Percentiles rank a stretch among this genome's conserved stretches.
Conservation (phyloP, 805 yeast genomes). For the Saccharomyces mikatae region DNA sequence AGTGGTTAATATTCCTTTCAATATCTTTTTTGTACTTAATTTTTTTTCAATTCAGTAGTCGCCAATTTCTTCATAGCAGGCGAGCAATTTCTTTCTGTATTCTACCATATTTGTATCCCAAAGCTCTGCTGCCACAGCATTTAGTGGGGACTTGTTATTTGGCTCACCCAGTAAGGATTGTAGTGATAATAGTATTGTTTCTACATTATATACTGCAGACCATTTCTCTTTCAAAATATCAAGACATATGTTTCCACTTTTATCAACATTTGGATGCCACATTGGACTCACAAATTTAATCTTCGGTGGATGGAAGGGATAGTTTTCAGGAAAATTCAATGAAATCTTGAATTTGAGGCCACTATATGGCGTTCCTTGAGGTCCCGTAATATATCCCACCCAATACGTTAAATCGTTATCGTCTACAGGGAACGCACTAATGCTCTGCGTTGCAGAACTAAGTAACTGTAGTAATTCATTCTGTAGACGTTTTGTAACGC, state of each 20-base stretch:
- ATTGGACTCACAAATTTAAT: constrained; percentile 50
- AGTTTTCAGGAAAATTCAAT: constrained; percentile 44
- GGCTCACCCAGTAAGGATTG: constrained; percentile 59
- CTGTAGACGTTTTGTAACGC: constrained; percentile 44
- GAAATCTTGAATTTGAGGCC: constrained; percentile 44
- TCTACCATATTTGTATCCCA: constrained; percentile 41
- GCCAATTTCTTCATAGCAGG: constrained; percentile 14
- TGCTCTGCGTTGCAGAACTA: constrained; percentile 43
- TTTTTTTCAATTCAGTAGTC: not conserved
- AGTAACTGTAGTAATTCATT: constrained; percentile 46
- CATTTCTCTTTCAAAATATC: constrained; percentile 58
- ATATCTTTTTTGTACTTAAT: too few species aligned
- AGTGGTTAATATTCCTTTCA: too few species aligned
- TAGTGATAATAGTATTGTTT: constrained; percentile 49
- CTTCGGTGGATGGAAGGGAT: constrained; percentile 52
- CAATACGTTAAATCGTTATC: constrained; percentile 47
- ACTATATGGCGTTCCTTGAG: constrained; percentile 48
- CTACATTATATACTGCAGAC: constrained; percentile 57
- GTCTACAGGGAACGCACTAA: constrained; percentile 46
- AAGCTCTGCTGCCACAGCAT: constrained; percentile 49
- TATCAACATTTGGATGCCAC: constrained; percentile 61
- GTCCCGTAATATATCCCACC: constrained; percentile 55
- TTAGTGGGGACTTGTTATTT: constrained; percentile 47
- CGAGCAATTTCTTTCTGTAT: constrained; percentile 19
- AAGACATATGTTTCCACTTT: constrained; percentile 56